Conservation (phyloP, 2,329 filamentous ascomycete species). For the Whalleya microplaca region DNA sequence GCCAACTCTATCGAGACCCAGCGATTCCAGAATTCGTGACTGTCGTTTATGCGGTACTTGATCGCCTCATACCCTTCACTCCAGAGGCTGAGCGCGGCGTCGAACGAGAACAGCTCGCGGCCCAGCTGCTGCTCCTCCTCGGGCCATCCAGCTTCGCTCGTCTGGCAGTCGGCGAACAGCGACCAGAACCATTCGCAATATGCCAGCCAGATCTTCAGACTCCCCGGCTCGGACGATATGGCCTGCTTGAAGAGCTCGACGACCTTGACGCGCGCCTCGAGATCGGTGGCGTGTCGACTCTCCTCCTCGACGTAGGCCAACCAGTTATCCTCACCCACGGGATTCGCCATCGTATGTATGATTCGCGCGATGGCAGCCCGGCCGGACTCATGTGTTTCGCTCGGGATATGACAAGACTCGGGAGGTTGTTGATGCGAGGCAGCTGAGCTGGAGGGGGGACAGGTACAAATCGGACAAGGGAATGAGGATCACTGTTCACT, state of each 20-base stretch:
- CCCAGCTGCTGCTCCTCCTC: slow-evolving; percentile 72
- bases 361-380: slow-evolving; percentile 25
- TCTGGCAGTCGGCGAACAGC: slow-evolving; percentile 68
- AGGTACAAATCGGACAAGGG: too few relatives aligned
- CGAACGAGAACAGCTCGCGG: slow-evolving; percentile 72
- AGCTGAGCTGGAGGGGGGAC: too few relatives aligned
- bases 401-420: slow-evolving; percentile 2
- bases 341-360: slow-evolving; percentile 49
- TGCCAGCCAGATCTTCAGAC: slow-evolving; percentile 73
- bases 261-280: slow-evolving; percentile 70
- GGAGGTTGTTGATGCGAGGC: background rate
- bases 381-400: slow-evolving; percentile 29
- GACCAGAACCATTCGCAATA: slow-evolving; percentile 81
- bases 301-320: slow-evolving; percentile 77
- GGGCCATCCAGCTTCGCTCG: slow-evolving; percentile 58
- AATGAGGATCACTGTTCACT: too few relatives aligned
- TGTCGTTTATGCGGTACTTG: slow-evolving; percentile 75
- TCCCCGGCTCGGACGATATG: slow-evolving; percentile 71
- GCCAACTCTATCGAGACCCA: slow-evolving; percentile 75
- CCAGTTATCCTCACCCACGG: slow-evolving; percentile 78
- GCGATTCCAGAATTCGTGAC: slow-evolving; percentile 78
- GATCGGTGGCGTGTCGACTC: slow-evolving; percentile 59
- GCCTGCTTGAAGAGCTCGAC: slow-evolving; percentile 75
- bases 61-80: slow-evolving; percentile 73
- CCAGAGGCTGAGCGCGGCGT: slow-evolving; percentile 69